Percentiles rank a stretch among this genome's conserved stretches.
phyloP scores from a whole-genome alignment of 495 filamentous ascomycete species.

The Daldinia concentrica region DNA sequence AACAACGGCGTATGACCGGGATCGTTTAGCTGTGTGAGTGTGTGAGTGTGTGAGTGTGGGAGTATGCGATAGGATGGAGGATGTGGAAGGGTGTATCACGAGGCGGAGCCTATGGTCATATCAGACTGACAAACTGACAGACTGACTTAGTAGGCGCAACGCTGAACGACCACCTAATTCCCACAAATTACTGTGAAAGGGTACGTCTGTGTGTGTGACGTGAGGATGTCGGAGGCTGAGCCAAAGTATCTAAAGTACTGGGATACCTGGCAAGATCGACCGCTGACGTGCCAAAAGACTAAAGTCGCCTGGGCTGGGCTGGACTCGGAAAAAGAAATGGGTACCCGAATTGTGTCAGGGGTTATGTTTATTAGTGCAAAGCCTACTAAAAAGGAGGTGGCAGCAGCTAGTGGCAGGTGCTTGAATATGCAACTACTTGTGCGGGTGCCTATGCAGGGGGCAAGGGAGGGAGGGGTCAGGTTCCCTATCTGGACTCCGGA shows the following conservation, averaged over 20 bases:
- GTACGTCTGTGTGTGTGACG: conserved; percentile 46
- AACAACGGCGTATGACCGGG: conserved; percentile 28
- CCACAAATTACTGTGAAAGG: conserved; percentile 35
- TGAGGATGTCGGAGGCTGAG: conserved; percentile 48
- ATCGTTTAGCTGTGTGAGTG: conserved; percentile 1
- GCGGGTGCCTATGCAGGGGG: conserved; percentile 42
- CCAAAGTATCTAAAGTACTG: conserved; percentile 25
- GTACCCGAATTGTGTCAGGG: conserved; percentile 21
- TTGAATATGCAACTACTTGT: conserved; percentile 28
- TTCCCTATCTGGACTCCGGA: conserved; percentile 19
- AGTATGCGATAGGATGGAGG: conserved; percentile 30
- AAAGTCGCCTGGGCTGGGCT: conserved; percentile 36
- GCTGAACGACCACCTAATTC: conserved; percentile 28
- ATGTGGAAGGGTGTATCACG: conserved; percentile 45
- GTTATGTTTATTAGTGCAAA: conserved; percentile 9
- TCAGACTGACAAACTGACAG: conserved; percentile 39
- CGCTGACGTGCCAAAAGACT: conserved; percentile 43
- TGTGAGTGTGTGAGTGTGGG: conserved; percentile 8
- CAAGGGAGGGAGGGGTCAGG: conserved; percentile 10
- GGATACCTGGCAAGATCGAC: conserved; percentile 39
- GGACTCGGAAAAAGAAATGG: conserved; percentile 25
- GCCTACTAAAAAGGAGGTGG: conserved; percentile 25
- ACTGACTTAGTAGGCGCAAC: conserved; percentile 39
- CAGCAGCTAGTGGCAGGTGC: conserved; percentile 36
- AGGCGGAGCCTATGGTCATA: conserved; percentile 45